These are phyloP conservation scores for Lonicera japonica DNA, from an alignment of 129 eudicot species.

Conservation along the genomic window DNA sequence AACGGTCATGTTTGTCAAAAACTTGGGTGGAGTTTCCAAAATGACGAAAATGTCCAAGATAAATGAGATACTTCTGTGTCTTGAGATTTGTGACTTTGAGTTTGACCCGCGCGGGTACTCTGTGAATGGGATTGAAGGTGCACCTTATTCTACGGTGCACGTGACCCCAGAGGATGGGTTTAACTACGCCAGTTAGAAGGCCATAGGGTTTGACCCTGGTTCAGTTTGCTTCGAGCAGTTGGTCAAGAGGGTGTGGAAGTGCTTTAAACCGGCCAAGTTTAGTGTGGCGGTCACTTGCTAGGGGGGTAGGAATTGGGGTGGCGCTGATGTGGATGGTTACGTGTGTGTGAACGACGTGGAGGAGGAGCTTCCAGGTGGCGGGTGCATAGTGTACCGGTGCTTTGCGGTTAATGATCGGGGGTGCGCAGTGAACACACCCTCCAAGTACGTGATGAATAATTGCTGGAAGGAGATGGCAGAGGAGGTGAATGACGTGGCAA, in stretches of 20 bases:
- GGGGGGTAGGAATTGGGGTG: slow-evolving; percentile 6
- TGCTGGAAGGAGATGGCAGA: slow-evolving; percentile 32
- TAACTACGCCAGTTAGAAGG: slow-evolving; percentile 42
- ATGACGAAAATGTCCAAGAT: slow-evolving; percentile 39
- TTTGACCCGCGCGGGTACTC: slow-evolving; percentile 51
- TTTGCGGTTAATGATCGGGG: slow-evolving; percentile 1
- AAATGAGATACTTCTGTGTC: slow-evolving; percentile 19
- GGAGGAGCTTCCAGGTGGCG: slow-evolving; percentile 35
- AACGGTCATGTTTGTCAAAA: slow-evolving; percentile 25
- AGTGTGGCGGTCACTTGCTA: slow-evolving; percentile 31
- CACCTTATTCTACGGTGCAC: slow-evolving; percentile 35
- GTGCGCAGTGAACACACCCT: not conserved
- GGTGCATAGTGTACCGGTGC: slow-evolving; percentile 19
- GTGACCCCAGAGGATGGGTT: slow-evolving; percentile 47
- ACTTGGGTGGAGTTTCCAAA: slow-evolving; percentile 1
- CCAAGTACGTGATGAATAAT: slow-evolving; percentile 1
- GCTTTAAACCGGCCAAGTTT: slow-evolving; percentile 33
- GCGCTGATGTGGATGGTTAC: slow-evolving; percentile 21
- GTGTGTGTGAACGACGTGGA: slow-evolving; percentile 18
- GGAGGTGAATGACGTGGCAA: slow-evolving; percentile 14
- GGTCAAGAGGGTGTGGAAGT: slow-evolving; percentile 26
- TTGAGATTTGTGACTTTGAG: slow-evolving; percentile 30
- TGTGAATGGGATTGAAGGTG: slow-evolving; percentile 35
- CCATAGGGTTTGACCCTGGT: slow-evolving; percentile 31
- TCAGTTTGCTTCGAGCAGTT: slow-evolving; percentile 13